Evolutionary conservation across 257 asterid genomes (phyloP), one percentile per base, ranked within the genome.

Genomic region (Solanum etuberosum): DNA sequence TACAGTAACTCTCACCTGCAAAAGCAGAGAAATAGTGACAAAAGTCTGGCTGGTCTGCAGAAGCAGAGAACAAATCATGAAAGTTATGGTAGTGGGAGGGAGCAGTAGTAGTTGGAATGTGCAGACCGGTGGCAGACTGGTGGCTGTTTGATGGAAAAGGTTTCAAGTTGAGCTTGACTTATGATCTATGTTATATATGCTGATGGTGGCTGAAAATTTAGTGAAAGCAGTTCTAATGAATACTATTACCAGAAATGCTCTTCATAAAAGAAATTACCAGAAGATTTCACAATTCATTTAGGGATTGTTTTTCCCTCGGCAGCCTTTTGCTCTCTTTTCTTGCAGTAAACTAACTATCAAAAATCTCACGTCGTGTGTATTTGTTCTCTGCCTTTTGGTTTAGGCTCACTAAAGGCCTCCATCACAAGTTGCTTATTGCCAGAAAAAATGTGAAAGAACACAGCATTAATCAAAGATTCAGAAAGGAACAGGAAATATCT

Each of bases 341-440:
- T 31, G 68, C 43, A 18, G 85, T 81, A 48, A 29, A 46, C 85
- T 43, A 20, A 27, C 63, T 20, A 46, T 80, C 25, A 59, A 15
- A 80, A 8, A 46, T 81, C 68, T 81, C 18, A 29, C 11, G 23
- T 29, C 3, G 34, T 27, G 9, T 48, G 38, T 46, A 9, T 51
- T 38, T n/a, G 16, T 25, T 48, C 57, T 67, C 16, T 27, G 76
- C 43, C 31, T 27, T 80, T 86, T 63, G 63, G 12, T 87, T 90
- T 92, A 97, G 99, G 93, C 93, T 94, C 73, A 89, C 98, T 16
- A 93, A 89, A 91, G 89, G 91, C 85, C 98, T 97, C 86, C 93
- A 93, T 88, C 90, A 89, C 67, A 92, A 90, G 83, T 91, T 97
- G 86, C 84, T 87, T 35, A 83, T 83, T 73, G 61, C 98, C 87